A percentile compares a stretch with the other conserved stretches of the same genome.
phyloP scores from a whole-genome alignment of 2,329 filamentous ascomycete genomes.

The Colletotrichum caudatum region DNA sequence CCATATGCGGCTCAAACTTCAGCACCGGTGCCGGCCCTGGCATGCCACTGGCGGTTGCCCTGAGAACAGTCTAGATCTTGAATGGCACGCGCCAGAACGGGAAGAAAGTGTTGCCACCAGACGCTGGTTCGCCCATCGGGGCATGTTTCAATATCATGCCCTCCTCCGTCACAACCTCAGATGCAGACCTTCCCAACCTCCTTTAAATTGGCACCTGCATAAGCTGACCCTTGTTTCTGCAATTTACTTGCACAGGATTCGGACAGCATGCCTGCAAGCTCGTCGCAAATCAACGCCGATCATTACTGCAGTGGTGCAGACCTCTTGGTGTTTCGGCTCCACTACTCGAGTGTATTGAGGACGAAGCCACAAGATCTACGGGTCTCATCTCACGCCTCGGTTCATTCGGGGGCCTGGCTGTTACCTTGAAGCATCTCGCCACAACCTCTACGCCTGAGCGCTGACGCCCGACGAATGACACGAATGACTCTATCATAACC shows the following conservation, averaged over 20 bases:
- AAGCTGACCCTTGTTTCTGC: conserved; percentile 21
- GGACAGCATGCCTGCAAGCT: conserved; percentile 23
- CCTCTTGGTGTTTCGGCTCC: conserved; percentile 33
- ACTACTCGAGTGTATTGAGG: conserved; percentile 30
- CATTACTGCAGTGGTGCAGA: conserved; percentile 15
- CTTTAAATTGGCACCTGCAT: background rate
- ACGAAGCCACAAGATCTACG: conserved; percentile 36
- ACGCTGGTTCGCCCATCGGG: background rate
- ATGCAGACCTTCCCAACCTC: conserved; percentile 14
- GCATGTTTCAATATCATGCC: background rate
- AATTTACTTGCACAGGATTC: conserved; percentile 36
- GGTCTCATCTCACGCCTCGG: conserved; percentile 38
- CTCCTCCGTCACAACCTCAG: background rate
- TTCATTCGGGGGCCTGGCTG: conserved; percentile 27
- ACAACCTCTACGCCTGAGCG: conserved; percentile 18
- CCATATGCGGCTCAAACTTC: conserved; percentile 29
- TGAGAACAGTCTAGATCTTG: background rate
- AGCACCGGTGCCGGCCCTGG: background rate
- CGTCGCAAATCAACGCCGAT: conserved; percentile 32
- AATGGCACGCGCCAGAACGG: background rate
- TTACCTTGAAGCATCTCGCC: conserved; percentile 5
- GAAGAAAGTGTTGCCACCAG: background rate
- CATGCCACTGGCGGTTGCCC: conserved; percentile 9
- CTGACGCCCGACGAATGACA: conserved; percentile 35
- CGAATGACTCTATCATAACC: conserved; percentile 16